These are phyloP conservation scores for Ogataea nonfermentans DNA, from an alignment of 805 yeast genomes.

Conservation along the genomic window DNA sequence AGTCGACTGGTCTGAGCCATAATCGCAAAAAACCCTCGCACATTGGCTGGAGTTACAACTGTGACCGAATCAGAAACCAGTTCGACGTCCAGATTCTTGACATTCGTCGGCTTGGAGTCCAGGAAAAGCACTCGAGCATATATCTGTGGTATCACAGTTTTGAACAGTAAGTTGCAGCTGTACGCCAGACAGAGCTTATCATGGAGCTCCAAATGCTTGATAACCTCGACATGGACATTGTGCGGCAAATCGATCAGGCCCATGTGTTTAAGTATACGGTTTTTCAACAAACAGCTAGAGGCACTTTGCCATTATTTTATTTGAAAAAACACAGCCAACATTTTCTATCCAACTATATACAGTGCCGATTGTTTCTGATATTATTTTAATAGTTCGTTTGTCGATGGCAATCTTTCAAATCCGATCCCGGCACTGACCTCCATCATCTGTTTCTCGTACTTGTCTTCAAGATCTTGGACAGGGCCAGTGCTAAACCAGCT, in stretches of 20 bases:
- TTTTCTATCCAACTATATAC: slow-evolving; percentile 6
- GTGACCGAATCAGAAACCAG: slow-evolving; percentile 22
- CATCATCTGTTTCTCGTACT: slow-evolving; percentile 42
- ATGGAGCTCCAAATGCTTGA: slow-evolving; percentile 14
- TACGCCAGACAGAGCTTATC: slow-evolving; percentile 22
- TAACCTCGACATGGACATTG: slow-evolving; percentile 24
- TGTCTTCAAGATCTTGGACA: slow-evolving; percentile 43
- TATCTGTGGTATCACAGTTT: slow-evolving; percentile 22
- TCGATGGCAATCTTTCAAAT: slow-evolving; percentile 34
- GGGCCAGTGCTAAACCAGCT: slow-evolving; percentile 22
- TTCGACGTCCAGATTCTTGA: slow-evolving; percentile 19
- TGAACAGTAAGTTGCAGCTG: slow-evolving; percentile 22
- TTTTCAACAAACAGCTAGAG: slow-evolving; percentile 2
- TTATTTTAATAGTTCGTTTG: slow-evolving; percentile 23
- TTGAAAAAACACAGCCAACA: slow-evolving; percentile 6
- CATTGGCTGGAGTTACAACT: slow-evolving; percentile 13
- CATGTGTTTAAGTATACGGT: slow-evolving; percentile 14
- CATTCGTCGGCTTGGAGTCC: slow-evolving; percentile 4
- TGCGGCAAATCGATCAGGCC: slow-evolving; percentile 24
- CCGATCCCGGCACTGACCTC: slow-evolving; percentile 45
- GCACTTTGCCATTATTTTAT: slow-evolving; percentile 5
- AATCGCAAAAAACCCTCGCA: slow-evolving; percentile 19
- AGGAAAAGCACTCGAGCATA: slow-evolving; percentile 22
- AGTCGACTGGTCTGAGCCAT: slow-evolving; percentile 18
- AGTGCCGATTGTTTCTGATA: background rate